Percentiles rank a stretch among this genome's conserved stretches.
Conservation (phyloP, 805 yeast species). For the Metschnikowia shivogae region DNA sequence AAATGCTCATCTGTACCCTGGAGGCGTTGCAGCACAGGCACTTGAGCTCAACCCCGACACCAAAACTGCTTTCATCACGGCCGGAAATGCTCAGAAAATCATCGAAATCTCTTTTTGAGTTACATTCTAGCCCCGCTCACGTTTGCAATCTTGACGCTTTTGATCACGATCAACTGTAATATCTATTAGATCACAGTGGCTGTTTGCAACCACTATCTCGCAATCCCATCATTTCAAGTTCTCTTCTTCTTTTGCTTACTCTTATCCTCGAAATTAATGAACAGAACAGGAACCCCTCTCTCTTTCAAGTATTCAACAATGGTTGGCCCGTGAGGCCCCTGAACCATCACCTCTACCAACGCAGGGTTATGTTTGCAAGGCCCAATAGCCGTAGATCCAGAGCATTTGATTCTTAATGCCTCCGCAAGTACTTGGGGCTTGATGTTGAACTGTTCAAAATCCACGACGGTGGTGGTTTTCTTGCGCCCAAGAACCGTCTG, state of each 20-base stretch:
- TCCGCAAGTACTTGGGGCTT: constrained; percentile 63
- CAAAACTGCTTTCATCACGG: constrained; percentile 55
- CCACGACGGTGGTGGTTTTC: constrained; percentile 65
- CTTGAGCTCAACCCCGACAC: constrained; percentile 49
- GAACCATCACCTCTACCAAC: constrained; percentile 70
- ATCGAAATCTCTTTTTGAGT: constrained; percentile 53
- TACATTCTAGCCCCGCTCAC: background rate
- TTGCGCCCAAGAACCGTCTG: constrained; percentile 82
- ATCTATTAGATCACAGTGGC: background rate
- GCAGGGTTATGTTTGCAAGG: constrained; percentile 54
- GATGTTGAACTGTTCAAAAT: constrained; percentile 64
- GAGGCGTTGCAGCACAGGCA: constrained; percentile 53
- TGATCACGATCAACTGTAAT: no score
- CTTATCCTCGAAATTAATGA: constrained; percentile 66
- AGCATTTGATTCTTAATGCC: constrained; percentile 72
- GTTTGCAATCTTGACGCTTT: background rate
- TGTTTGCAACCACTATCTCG: background rate
- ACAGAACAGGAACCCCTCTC: constrained; percentile 60
- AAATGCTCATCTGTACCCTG: constrained; percentile 61
- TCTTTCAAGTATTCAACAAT: constrained; percentile 54
- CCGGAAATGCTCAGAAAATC: constrained; percentile 48
- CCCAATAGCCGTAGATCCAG: constrained; percentile 80
- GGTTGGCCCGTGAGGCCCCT: constrained; percentile 78
- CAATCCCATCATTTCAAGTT: background rate
- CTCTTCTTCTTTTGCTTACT: constrained; percentile 48